Percentiles rank a stretch among this genome's conserved stretches.
Evolutionary conservation across 495 filamentous ascomycete genomes (phyloP).

Genomic region (Penicillium canariense): DNA sequence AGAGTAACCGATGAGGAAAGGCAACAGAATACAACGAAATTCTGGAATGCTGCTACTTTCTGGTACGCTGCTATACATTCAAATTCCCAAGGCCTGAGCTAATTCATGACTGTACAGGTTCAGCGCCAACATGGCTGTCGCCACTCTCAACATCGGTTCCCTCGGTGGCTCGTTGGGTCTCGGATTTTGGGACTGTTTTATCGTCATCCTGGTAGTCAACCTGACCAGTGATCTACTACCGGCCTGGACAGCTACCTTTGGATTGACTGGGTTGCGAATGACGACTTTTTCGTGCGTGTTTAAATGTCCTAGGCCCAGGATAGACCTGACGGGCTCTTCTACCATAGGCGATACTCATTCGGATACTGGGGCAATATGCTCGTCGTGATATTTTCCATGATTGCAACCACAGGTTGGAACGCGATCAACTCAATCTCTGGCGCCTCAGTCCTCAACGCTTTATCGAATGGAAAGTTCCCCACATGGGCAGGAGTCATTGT

Average conservation of each 20-base stretch:
- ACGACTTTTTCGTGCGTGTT: conserved; percentile 36
- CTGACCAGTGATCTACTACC: conserved; percentile 42
- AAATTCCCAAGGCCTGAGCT: neutral
- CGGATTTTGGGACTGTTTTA: conserved; percentile 57
- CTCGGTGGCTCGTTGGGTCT: conserved; percentile 37
- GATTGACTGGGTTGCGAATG: conserved; percentile 37
- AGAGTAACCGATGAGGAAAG: conserved; percentile 62
- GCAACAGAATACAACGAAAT: conserved; percentile 51
- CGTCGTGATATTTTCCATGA: conserved; percentile 29
- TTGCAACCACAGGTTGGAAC: conserved; percentile 29
- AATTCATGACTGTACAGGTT: conserved; percentile 30
- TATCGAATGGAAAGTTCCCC: conserved; percentile 24
- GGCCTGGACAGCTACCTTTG: conserved; percentile 38
- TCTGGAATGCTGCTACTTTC: conserved; percentile 41
- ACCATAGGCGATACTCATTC: conserved; percentile 26
- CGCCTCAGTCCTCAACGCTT: conserved; percentile 23
- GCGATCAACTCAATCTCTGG: conserved; percentile 33
- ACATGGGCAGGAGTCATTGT: conserved; percentile 30
- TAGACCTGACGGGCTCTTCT: neutral
- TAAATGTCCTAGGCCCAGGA: neutral
- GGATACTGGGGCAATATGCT: conserved; percentile 33
- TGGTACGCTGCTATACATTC: conserved; percentile 36
- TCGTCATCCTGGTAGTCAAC: conserved; percentile 60
- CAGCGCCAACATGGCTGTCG: conserved; percentile 66
- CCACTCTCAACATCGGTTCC: conserved; percentile 63